Evolutionary conservation across 495 filamentous ascomycete species (phyloP), one percentile per base, ranked within the genome.

Genomic region (Corynascus novoguineensis): DNA sequence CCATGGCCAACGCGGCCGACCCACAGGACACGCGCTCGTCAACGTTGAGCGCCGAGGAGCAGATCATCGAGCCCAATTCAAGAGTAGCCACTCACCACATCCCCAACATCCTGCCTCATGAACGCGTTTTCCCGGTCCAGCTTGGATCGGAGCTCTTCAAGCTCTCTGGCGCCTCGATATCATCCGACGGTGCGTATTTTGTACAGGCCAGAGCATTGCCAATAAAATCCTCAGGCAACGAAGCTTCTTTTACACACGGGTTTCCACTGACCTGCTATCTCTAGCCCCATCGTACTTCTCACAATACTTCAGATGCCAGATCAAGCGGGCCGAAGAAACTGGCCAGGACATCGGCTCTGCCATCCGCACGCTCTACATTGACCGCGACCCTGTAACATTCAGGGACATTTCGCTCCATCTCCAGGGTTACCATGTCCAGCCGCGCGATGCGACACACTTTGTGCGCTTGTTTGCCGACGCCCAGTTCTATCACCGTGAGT

Each of bases 241-340:
- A n/a, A n/a, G n/a, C n/a, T n/a, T n/a, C 19, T 28, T 15, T 17
- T 34, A 32, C 51, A 38, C 10, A 31, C 11, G n/a, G n/a, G n/a
- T n/a, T n/a, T 9, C 8, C 15, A 24, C 29, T 38, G 31, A 59
- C 69, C 68, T 47, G 65, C n/a, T n/a, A n/a, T 61, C 11, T 14
- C 25, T 28, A 97, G 92, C 92, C 73, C 92, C 92, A 64, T 97
- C 93, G 58, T 98, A 97, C 71, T 97, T 98, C 71, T 96, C 93
- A 21, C 86, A 87, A 60, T 97, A 91, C 74, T 98, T 98, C 74
- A 82, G 84, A 55, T 86, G 88, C 59, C 92, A 97, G 72, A 68
- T 98, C 17, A 80, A 80, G 49, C 69, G 72, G 53, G 79, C 81
- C 45, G 75, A 82, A 53, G 78, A 77, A n/a, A 72, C 79, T 57